Base-by-base conservation (phyloP, 2,329 filamentous ascomycete genomes). In the Fusarium duplospermum region DNA sequence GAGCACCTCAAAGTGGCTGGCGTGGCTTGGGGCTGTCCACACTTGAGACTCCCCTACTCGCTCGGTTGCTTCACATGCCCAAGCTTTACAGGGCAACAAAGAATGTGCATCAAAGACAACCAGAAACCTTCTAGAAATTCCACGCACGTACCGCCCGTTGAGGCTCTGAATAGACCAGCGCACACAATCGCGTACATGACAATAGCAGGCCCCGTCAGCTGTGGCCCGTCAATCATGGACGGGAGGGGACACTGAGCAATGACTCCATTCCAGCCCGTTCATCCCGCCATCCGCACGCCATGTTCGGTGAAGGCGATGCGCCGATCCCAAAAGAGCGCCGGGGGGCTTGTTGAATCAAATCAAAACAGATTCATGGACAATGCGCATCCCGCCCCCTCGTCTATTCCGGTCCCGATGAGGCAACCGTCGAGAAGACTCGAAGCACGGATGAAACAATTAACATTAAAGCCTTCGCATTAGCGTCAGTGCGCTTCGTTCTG, bases 391-490 rank as follows among this genome's bases (percentile, higher is more conserved):
- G 62, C 60, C 67, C 62, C 64, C 52, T 67, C 63, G 58, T 65
- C 64, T 71, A 54, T 75, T 69, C 66, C 70, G 63, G 70, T 76
- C 72, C 70, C 60, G 59, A 72, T 57, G 54, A 68, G 75, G 68
- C 63, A 70, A 66, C 65, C 54, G 59, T 64, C 70, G 64, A 47
- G 54, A 62, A 69, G 40, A 69, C 63, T 70, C 62, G 63, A 67
- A 68, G 71, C 75, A 75, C 62, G 45, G 70, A 69, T 78, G 76
- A 78, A 78, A 78, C 76, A 71, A 70, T 67, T 72, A 66, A 70
- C 66, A 73, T 70, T 75, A 67, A 70, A 66, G 67, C 67, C 67
- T 66, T 50, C 50, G 64, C 54, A 40, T 57, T 75, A 75, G 73
- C 67, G 66, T 58, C 63, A 45, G 63, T 62, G 47, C 29, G 52